Base-by-base conservation (phyloP, 2,329 filamentous ascomycete genomes). In the Shiraia sp. region DNA sequence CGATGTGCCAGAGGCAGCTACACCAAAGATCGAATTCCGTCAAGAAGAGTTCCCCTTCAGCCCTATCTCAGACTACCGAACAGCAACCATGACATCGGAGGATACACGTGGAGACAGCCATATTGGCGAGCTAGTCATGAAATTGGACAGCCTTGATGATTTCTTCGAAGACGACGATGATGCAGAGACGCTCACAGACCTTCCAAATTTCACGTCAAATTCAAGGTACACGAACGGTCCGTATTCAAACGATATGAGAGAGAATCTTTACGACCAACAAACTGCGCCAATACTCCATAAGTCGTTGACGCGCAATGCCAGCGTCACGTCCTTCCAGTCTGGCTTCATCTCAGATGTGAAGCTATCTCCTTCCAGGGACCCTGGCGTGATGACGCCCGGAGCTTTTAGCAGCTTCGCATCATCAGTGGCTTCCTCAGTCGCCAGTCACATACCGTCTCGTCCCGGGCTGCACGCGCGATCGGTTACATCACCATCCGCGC, bases 21-120 rank as follows among this genome's bases (percentile, higher is more conserved):
- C 90, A 0, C 87, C 90, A 1, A 91, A 96, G 32, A 85, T 99
- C 19, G 91, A 95, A 61, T 97, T 99, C 71, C 88, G 95, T 55
- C 80, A 84, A 2, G 95, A 99, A 48, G 91, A 97, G 47, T 91
- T 88, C 59, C 84, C 85, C 9, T 88, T 87, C 56, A 86, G 87
- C 39, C 76, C 79, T 0, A 90, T 91, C 66, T 63, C 63, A 12
- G 73, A 81, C 13, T 86, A 91, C 51, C 82, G 90, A 37, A 88
- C 90, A 2, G 89, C 90, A 39, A 96, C 91, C 1, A 96, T 96
- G 88, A 82, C 95, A 65, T 96, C 91, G 0, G 89, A 96, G 57
- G 90, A 93, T 26, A 81, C 75, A 0, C 81, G 86, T 10, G 82
- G 77, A 2, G 87, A 90, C 32, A 81, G 79, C 30, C 86, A 88